These are phyloP conservation scores for Funneliformis caledonium DNA, from an alignment of 371 early-diverging fungal species.

Conservation along the genomic window DNA sequence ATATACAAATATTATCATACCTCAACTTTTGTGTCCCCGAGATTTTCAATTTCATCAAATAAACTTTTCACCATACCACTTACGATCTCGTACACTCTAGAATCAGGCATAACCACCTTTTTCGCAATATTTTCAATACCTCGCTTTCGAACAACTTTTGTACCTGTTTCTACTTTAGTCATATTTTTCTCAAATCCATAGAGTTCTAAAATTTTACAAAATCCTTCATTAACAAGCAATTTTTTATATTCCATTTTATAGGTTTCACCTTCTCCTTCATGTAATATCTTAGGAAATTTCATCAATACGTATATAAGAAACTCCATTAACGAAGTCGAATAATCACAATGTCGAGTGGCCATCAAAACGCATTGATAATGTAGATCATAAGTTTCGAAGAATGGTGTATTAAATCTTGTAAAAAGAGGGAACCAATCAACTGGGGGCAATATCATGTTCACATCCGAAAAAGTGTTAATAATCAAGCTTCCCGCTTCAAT, in stretches of 20 bases:
- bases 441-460: conserved; percentile 23
- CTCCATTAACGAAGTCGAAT: conserved; percentile 31
- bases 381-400: background rate
- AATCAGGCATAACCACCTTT: conserved; percentile 19
- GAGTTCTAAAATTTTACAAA: conserved; percentile 34
- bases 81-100: background rate
- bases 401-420: conserved; percentile 7
- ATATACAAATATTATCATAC: background rate
- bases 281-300: background rate
- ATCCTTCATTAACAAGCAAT: conserved; percentile 14
- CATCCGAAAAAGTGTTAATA: conserved; percentile 5
- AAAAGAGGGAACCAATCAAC: conserved; percentile 33
- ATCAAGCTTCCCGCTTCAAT: conserved; percentile 1
- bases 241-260: conserved; percentile 4
- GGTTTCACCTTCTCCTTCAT: background rate
- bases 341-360: conserved; percentile 13
- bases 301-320: conserved; percentile 23
- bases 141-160: background rate
- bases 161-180: background rate
- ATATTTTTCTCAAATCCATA: conserved; percentile 20
- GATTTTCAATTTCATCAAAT: conserved; percentile 6
- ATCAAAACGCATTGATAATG: conserved; percentile 12
- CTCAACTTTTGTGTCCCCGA: background rate
- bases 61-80: background rate
- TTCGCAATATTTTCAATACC: conserved; percentile 26